Base-by-base conservation (phyloP, 805 yeast species). In the Hagleromyces aurorensis region DNA sequence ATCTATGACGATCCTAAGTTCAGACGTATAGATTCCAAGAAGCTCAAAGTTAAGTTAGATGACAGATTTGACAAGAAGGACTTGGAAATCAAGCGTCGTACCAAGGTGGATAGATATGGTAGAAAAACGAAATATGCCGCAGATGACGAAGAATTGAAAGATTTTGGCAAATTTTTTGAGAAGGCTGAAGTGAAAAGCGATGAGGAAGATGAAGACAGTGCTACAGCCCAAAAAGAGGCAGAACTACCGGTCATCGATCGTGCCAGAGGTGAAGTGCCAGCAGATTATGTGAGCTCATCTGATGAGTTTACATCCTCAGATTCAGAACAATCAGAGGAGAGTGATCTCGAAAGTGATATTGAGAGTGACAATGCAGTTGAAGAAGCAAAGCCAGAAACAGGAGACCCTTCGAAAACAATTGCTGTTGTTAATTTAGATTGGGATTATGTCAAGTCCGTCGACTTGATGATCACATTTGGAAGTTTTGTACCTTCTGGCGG, bases 381-480 rank as follows among this genome's bases (percentile, higher is more conserved):
- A 42, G 67, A 64, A 16, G 62, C 61, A 7, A 69, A 72, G 30
- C 81, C 91, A n/a, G 86, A 82, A 27, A 78, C 75, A 29, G 93
- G 95, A 25, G 96, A 89, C 2, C 94, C 95, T 17, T 67, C 94
- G 1, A 63, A 62, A 19, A 64, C 82, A 5, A 65, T 91, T 48
- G 98, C 98, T 0, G 95, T 79, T 1, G 97, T 91, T 17, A 91
- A 91, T 50, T 65, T 91, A 70, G 98, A 91, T 52, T 91, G 98
- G 98, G 98, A 91, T 46, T 82, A 91, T 49, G 69, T 91, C n/a
- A 70, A 74, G 25, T 81, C 97, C 1, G 72, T 73, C 4, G 97
- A 91, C 52, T 62, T 89, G 40, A 72, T 83, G 79, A 94, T 94
- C 4, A 79, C 97, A 0, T 85, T 89, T 46, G 62, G 76, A 6